Evolutionary conservation across 108 stramenopile species (phyloP).

Genomic region (Skeletonema grethae): DNA sequence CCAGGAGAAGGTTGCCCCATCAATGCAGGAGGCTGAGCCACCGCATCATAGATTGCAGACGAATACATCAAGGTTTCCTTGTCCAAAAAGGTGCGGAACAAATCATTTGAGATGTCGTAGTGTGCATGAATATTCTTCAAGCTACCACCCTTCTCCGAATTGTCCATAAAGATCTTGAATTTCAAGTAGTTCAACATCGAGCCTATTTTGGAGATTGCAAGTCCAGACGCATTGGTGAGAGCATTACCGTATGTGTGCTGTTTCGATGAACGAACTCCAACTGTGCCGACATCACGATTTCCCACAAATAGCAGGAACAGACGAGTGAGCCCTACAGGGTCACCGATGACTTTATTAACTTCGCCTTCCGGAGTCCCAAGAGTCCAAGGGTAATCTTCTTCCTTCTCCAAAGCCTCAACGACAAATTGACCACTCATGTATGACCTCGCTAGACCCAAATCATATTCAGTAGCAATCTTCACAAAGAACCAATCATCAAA

Average conservation of each 20-base stretch:
- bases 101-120: constrained; percentile 93
- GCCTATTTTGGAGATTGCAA: constrained; percentile 85
- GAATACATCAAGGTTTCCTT: constrained; percentile 91
- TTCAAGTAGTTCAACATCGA: constrained; percentile 83
- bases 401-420: constrained; percentile 62
- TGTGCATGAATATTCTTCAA: constrained; percentile 96
- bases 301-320: constrained; percentile 86
- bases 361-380: constrained; percentile 48
- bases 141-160: constrained; percentile 83
- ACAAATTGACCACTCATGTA: constrained; percentile 92
- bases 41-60: constrained; percentile 87
- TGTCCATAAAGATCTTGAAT: constrained; percentile 92
- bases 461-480: constrained; percentile 87
- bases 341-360: constrained; percentile 68
- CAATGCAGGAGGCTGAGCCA: constrained; percentile 40
- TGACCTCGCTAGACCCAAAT: constrained; percentile 89
- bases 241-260: constrained; percentile 66
- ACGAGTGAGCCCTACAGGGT: constrained; percentile 78
- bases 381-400: constrained; percentile 60
- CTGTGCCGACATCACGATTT: constrained; percentile 70
- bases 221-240: constrained; percentile 69
- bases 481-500: constrained; percentile 95
- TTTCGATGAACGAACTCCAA: constrained; percentile 53
- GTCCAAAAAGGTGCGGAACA: constrained; percentile 92
- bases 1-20: constrained; percentile 45